Conservation (phyloP, 345 rosid genomes). For the Cardiospermum halicacabum region DNA sequence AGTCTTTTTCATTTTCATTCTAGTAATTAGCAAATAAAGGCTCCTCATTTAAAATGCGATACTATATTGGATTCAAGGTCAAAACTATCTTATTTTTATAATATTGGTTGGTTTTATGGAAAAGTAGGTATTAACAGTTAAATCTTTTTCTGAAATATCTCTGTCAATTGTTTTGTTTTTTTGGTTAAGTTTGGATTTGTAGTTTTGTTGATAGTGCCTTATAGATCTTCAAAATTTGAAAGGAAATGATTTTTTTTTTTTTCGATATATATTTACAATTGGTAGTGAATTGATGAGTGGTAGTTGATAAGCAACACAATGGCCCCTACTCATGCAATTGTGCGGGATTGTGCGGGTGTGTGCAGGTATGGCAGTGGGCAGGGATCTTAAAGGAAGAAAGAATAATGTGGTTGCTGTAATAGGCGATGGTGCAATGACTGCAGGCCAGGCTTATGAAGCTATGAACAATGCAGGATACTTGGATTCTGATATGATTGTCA, state of each 20-base stretch:
- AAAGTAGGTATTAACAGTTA: background rate
- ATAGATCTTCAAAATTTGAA: background rate
- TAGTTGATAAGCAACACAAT: background rate
- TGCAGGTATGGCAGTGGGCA: conserved; percentile 93
- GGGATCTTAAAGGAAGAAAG: conserved; percentile 76
- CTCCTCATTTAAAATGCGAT: conserved; percentile 4
- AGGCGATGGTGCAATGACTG: conserved; percentile 99
- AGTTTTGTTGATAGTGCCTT: background rate
- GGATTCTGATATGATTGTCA: conserved; percentile 94
- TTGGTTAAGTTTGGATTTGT: background rate
- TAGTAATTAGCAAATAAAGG: background rate
- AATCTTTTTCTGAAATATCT: background rate
- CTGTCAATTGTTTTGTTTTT: conserved; percentile 5
- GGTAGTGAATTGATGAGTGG: too few relatives aligned
- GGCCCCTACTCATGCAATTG: background rate
- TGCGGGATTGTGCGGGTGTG: conserved; percentile 11
- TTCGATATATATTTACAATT: background rate
- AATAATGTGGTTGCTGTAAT: conserved; percentile 80
- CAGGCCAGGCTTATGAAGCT: conserved; percentile 99
- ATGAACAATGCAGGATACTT: conserved; percentile 98
- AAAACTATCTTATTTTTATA: background rate
- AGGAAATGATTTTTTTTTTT: background rate
- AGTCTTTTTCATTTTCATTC: conserved; percentile 8
- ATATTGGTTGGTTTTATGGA: background rate
- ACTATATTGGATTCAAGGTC: background rate